Percentiles rank a stretch among this genome's conserved stretches.
phyloP scores from a whole-genome alignment of 129 eudicot species.

The Lonicera japonica region DNA sequence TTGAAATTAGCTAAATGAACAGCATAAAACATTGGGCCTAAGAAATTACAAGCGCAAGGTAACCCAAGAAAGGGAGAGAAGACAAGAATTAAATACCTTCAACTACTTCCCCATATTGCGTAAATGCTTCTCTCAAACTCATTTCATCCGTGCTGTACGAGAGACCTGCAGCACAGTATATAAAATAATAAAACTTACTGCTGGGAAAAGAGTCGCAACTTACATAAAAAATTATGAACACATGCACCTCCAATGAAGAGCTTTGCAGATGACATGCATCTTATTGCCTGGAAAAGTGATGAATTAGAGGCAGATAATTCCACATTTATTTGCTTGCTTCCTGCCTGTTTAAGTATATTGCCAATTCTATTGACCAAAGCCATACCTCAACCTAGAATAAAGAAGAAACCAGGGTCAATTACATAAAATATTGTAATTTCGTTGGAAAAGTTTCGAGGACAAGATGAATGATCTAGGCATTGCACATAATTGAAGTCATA shows the following conservation, averaged over 20 bases:
- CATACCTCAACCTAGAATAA: slow-evolving; percentile 45
- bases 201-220: background rate
- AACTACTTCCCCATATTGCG: slow-evolving; percentile 38
- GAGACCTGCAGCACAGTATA: slow-evolving; percentile 23
- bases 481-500: too few species aligned
- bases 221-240: background rate
- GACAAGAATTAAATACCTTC: slow-evolving; percentile 24
- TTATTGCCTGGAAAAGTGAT: slow-evolving; percentile 50
- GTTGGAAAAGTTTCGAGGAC: too few species aligned
- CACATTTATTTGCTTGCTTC: slow-evolving; percentile 34
- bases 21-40: background rate
- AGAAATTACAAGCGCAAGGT: background rate
- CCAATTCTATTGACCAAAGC: slow-evolving; percentile 62
- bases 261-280: slow-evolving; percentile 87
- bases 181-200: background rate
- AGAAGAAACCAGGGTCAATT: slow-evolving; percentile 3
- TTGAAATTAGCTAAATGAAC: background rate
- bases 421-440: too few species aligned
- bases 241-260: slow-evolving; percentile 71
- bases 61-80: background rate
- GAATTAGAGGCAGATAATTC: slow-evolving; percentile 47
- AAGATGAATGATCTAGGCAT: too few species aligned
- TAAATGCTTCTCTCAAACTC: slow-evolving; percentile 27
- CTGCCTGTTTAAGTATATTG: slow-evolving; percentile 54
- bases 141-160: slow-evolving; percentile 31